phyloP scores from a whole-genome alignment of 495 filamentous ascomycete species.

The Tuber microsphaerosporum region DNA sequence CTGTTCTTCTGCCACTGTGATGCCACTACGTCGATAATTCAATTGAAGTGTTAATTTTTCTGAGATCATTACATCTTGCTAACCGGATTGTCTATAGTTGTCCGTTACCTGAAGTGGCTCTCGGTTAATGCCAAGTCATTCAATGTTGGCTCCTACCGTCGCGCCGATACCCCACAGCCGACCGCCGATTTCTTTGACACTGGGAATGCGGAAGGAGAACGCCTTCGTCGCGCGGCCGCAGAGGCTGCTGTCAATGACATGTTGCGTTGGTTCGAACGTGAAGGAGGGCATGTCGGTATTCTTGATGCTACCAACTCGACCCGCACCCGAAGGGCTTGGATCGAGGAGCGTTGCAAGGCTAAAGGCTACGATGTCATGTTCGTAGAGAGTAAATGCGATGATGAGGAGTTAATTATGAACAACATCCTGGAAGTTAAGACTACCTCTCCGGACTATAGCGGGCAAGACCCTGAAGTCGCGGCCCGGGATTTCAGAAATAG shows the following conservation, averaged over 20 bases:
- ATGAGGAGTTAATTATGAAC: constrained; percentile 88
- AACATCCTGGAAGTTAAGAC: constrained; percentile 98
- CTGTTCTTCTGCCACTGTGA: neutral
- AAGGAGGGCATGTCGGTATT: constrained; percentile 68
- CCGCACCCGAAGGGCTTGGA: constrained; percentile 81
- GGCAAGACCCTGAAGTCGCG: constrained; percentile 85
- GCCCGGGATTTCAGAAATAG: constrained; percentile 86
- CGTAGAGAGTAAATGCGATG: constrained; percentile 91
- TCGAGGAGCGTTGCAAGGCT: constrained; percentile 62
- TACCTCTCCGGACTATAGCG: constrained; percentile 85
- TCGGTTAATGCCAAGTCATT: constrained; percentile 87
- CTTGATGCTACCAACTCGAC: constrained; percentile 90
- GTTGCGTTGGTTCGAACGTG: constrained; percentile 73
- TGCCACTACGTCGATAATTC: constrained; percentile 5
- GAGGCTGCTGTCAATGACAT: constrained; percentile 86
- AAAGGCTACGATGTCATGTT: constrained; percentile 84
- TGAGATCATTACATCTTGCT: neutral
- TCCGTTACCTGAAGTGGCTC: constrained; percentile 92
- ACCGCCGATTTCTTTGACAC: constrained; percentile 88
- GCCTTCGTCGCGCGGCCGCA: constrained; percentile 74
- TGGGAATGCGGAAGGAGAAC: constrained; percentile 79
- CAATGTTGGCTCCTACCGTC: constrained; percentile 93
- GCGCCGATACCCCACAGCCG: constrained; percentile 75
- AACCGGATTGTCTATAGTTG: constrained; percentile 52
- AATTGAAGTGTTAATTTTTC: constrained; percentile 11